Conservation (phyloP, 2,329 filamentous ascomycete genomes). For the Apiospora rasikravindrae region DNA sequence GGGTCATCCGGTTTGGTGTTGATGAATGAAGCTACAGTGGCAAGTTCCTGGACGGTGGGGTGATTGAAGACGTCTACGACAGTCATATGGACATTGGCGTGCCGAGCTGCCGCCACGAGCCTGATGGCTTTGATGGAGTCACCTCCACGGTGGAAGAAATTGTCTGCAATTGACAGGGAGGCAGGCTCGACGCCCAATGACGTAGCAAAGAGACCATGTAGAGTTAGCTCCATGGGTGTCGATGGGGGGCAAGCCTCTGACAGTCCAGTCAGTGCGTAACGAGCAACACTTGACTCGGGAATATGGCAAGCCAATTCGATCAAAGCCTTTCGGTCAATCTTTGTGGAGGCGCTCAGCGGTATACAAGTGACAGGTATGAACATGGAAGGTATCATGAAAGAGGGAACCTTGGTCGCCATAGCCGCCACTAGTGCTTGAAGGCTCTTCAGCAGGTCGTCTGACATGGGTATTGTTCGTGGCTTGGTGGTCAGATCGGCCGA, state of each 20-base stretch:
- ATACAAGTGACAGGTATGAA: slow-evolving; percentile 16
- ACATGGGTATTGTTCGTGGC: slow-evolving; percentile 17
- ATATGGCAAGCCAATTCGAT: slow-evolving; percentile 19
- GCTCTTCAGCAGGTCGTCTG: slow-evolving; percentile 18
- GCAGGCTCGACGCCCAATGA: neutral
- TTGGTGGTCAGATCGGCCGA: slow-evolving; percentile 14
- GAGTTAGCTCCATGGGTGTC: slow-evolving; percentile 15
- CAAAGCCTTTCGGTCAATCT: slow-evolving; percentile 12
- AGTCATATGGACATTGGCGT: slow-evolving; percentile 52
- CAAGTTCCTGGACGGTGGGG: slow-evolving; percentile 58
- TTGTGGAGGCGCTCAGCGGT: neutral
- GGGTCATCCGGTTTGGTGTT: neutral
- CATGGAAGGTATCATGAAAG: slow-evolving; percentile 23
- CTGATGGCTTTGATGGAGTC: slow-evolving; percentile 68
- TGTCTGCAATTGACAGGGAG: slow-evolving; percentile 41
- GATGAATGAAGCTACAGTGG: slow-evolving; percentile 32
- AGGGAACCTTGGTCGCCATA: slow-evolving; percentile 19
- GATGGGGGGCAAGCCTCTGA: slow-evolving; percentile 17
- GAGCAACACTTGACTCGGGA: slow-evolving; percentile 15
- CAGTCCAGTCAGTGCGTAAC: slow-evolving; percentile 19
- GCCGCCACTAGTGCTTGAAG: slow-evolving; percentile 14
- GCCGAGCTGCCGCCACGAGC: slow-evolving; percentile 59
- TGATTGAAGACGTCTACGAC: slow-evolving; percentile 62
- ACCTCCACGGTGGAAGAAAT: slow-evolving; percentile 65
- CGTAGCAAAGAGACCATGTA: slow-evolving; percentile 18